phyloP scores from a whole-genome alignment of 352 stramenopile genomes.

The Globisporangium megalacanthum region DNA sequence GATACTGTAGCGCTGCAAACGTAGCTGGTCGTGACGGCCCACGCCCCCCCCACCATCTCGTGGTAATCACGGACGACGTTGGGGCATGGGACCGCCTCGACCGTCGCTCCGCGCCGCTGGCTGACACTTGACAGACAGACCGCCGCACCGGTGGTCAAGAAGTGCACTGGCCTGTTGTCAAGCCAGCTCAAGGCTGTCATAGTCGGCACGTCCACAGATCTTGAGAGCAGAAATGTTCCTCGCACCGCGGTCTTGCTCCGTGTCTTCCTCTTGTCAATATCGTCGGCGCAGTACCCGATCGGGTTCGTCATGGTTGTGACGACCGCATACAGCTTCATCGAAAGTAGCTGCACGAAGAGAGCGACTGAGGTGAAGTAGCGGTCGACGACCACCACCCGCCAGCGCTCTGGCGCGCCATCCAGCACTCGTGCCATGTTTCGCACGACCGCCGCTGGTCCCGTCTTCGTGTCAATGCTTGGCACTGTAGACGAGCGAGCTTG shows the following conservation, averaged over 20 bases:
- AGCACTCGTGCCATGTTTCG: no score
- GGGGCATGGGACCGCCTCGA: background rate
- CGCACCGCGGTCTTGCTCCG: background rate
- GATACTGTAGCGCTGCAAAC: background rate
- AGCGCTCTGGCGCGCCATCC: no score
- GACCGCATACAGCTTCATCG: background rate
- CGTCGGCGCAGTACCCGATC: background rate
- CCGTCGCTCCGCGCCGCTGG: background rate
- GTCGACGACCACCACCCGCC: no score
- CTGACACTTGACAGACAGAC: background rate
- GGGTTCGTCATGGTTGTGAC: background rate
- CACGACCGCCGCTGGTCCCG: no score
- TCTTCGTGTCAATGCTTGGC: no score
- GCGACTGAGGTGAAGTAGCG: no score
- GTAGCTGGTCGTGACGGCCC: background rate
- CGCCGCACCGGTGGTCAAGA: background rate
- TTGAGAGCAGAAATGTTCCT: background rate
- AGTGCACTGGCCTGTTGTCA: background rate
- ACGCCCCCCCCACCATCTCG: background rate
- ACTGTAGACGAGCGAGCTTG: no score
- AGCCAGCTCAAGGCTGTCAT: background rate
- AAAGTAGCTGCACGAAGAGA: no score
- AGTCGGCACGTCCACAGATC: background rate
- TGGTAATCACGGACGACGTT: background rate
- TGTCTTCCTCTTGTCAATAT: background rate